Conservation (phyloP, 2,329 filamentous ascomycete species). For the Pseudogymnoascus sp. region DNA sequence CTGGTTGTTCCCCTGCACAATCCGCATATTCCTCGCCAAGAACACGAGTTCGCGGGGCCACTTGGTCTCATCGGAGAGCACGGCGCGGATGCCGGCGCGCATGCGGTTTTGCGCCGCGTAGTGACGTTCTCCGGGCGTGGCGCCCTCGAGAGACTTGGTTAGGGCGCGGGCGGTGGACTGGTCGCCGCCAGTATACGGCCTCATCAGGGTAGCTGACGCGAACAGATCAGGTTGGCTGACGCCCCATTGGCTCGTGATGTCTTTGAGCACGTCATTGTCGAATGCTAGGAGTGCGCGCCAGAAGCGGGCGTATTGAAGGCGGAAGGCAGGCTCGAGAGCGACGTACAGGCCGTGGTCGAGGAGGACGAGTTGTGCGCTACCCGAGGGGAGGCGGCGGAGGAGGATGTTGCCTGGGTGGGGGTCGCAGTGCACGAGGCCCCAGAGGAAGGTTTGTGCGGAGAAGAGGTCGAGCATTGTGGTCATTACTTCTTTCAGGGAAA, state of each 20-base stretch:
- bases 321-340: constrained; percentile 74
- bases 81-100: constrained; percentile 54
- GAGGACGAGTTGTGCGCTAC: constrained; percentile 81
- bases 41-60: constrained; percentile 66
- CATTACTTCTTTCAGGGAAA: constrained; percentile 83
- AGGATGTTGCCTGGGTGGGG: constrained; percentile 98
- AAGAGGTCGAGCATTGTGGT: constrained; percentile 94
- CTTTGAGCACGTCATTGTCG: constrained; percentile 70
- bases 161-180: constrained; percentile 57
- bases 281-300: constrained; percentile 94
- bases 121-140: constrained; percentile 48
- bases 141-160: constrained; percentile 41
- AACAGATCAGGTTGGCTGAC: constrained; percentile 86
- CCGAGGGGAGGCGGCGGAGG: constrained; percentile 73
- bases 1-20: constrained; percentile 67
- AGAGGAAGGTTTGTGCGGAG: constrained; percentile 96
- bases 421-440: constrained; percentile 92
- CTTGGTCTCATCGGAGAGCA: constrained; percentile 60
- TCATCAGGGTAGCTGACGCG: constrained; percentile 79
- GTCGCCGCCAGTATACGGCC: constrained; percentile 83
- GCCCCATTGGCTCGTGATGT: constrained; percentile 74
- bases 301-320: constrained; percentile 78
- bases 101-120: constrained; percentile 71
- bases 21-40: constrained; percentile 63
- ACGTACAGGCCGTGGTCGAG: constrained; percentile 98